Evolutionary conservation across 129 eudicot species (phyloP), one percentile per base, ranked within the genome.

Genomic region (Centella asiatica): DNA sequence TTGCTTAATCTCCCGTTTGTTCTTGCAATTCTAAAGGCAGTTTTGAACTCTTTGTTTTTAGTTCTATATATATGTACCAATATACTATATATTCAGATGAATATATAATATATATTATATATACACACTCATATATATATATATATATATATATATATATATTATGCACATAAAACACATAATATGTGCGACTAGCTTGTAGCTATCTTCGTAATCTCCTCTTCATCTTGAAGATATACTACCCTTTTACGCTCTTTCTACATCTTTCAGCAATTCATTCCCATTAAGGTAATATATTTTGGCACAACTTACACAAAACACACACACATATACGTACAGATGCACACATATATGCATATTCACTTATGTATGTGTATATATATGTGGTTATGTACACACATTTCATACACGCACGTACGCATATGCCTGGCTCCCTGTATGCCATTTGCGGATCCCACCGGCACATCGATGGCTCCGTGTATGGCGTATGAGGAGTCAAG

Each of bases 401-500:
- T n/a, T n/a, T n/a, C n/a, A n/a, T n/a, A n/a, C n/a, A n/a, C n/a
- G n/a, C n/a, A n/a, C n/a, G n/a, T 39, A 31, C 34, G 49, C 61
- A 73, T 80, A 85, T 89, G 95, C 97, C 81, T 85, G 97, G 85
- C 95, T 89, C 97, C 97, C 72, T 78, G 80, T 89, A 89, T 75
- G 97, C 97, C 97, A 89, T 85, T 67, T 71, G 77, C 80, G 53
- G 76, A 85, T 85, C 67, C 65, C 88, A 77, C 63, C 77, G 86
- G 64, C 34, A 26, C 6, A 20, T 60, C 82, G 85, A 73, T 63
- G 80, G 70, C 73, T 82, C 74, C 67, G 71, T 70, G 76, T 42
- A 85, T 89, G 97, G 97, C 97, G 83, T 89, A 89, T 80, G 82
- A 78, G 97, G 97, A 89, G 97, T 90, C 95, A 89, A 66, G 97